phyloP scores from a whole-genome alignment of 768 basidiomycete genomes.

The Lactarius tabidus region DNA sequence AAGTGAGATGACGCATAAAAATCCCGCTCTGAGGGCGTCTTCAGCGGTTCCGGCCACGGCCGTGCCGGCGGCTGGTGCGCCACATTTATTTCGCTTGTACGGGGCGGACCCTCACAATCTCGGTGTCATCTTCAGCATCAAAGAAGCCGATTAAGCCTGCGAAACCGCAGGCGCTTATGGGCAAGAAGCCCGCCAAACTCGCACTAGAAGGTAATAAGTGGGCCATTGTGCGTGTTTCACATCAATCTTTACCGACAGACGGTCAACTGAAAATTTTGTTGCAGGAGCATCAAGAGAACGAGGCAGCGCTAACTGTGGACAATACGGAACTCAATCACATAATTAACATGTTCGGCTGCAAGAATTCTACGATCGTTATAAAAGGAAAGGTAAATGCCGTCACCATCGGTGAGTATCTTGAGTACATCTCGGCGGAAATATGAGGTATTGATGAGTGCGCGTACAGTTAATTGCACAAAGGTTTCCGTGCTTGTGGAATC shows the following conservation, averaged over 20 bases:
- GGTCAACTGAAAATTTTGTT: background rate
- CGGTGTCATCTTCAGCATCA: conserved; percentile 19
- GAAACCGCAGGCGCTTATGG: conserved; percentile 77
- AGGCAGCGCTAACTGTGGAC: conserved; percentile 64
- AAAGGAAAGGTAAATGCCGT: conserved; percentile 96
- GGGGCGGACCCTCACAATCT: background rate
- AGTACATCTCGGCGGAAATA: background rate
- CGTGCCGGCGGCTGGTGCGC: conserved; percentile 24
- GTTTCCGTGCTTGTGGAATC: conserved; percentile 87
- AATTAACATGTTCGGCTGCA: conserved; percentile 89
- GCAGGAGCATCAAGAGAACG: conserved; percentile 92
- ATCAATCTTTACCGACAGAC: background rate
- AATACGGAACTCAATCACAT: conserved; percentile 75
- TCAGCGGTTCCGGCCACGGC: conserved; percentile 45
- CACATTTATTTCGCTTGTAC: background rate
- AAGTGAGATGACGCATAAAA: conserved; percentile 99
- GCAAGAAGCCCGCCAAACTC: conserved; percentile 91
- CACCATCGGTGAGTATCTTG: conserved; percentile 60
- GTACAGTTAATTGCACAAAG: conserved; percentile 79
- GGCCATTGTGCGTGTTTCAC: conserved; percentile 61
- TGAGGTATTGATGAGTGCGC: background rate
- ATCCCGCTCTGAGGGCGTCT: conserved; percentile 71
- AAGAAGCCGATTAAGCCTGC: conserved; percentile 77
- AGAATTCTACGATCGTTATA: conserved; percentile 74
- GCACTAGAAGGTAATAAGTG: conserved; percentile 91